A percentile compares a stretch with the other conserved stretches of the same genome.
Evolutionary conservation across 176 grass and related monocot genomes (phyloP).

Genomic region (Aegilops speltoides): DNA sequence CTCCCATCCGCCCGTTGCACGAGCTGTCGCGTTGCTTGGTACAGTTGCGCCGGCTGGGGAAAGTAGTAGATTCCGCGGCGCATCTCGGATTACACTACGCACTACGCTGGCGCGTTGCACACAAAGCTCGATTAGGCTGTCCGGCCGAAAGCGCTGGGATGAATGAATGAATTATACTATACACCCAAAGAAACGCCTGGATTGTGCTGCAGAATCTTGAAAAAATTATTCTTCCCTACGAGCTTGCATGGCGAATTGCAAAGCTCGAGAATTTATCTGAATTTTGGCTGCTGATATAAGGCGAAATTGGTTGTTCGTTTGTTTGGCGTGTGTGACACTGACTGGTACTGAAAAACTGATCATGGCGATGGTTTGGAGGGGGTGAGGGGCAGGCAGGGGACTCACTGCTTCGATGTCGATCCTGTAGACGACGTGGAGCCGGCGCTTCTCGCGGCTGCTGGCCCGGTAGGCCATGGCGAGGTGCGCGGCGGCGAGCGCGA

Average conservation of each 20-base stretch:
- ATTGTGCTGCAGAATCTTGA: conserved; percentile 8
- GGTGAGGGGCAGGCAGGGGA: neutral
- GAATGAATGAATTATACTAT: neutral
- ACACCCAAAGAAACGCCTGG: neutral
- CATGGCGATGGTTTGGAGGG: neutral
- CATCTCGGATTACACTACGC: neutral
- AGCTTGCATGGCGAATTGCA: no score
- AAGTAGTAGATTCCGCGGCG: conserved; percentile 28
- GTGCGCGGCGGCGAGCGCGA: conserved; percentile 76
- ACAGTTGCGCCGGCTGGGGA: conserved; percentile 15
- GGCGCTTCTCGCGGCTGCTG: conserved; percentile 63
- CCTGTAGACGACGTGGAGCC: conserved; percentile 69
- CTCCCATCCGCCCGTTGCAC: neutral
- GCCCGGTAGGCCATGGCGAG: conserved; percentile 78
- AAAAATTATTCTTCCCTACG: neutral
- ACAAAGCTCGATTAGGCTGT: neutral
- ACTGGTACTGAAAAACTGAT: neutral
- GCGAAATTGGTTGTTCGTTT: neutral
- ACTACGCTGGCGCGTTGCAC: neutral
- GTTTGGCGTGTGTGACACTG: neutral
- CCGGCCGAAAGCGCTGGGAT: neutral
- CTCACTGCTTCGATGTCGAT: conserved; percentile 95
- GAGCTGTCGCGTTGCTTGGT: neutral
- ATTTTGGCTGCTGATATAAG: neutral
- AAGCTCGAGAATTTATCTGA: neutral